Conservation (phyloP, 148 eudicot species). For the Vaccinium darrowii region DNA sequence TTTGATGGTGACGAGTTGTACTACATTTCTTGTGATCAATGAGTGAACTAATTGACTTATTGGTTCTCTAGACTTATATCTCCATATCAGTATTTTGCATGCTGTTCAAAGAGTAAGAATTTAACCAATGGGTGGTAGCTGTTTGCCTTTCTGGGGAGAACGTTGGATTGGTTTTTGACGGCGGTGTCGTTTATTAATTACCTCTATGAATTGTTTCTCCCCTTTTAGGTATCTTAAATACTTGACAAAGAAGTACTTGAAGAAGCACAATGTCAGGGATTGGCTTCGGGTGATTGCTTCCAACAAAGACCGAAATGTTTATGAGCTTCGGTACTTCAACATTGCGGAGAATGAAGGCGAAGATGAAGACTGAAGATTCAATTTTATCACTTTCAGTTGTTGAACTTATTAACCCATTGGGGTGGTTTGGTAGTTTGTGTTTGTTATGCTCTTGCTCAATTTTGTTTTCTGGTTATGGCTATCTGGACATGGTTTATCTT, state of each 20-base stretch:
- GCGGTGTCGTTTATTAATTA: neutral
- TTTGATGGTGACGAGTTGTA: neutral
- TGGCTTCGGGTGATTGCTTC: constrained; percentile 60
- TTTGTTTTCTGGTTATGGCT: neutral
- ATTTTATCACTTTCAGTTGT: neutral
- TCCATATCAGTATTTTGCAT: neutral
- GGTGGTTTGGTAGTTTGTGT: constrained; percentile 7
- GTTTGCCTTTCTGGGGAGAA: neutral
- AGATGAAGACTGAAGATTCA: constrained; percentile 36
- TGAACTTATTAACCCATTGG: neutral
- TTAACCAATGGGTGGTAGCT: neutral
- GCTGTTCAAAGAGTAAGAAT: neutral
- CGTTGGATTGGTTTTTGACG: neutral
- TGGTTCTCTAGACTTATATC: neutral
- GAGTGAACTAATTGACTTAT: neutral
- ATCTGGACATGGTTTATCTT: neutral
- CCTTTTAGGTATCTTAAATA: constrained; percentile 45
- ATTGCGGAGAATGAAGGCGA: constrained; percentile 51
- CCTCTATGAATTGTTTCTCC: neutral
- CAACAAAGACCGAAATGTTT: constrained; percentile 52
- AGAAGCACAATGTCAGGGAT: constrained; percentile 55
- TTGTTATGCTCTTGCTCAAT: constrained; percentile 1
- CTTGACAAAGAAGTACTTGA: constrained; percentile 53
- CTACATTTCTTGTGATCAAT: too few relatives aligned
- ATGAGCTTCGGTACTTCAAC: constrained; percentile 50